These are phyloP conservation scores for Botrytis sinoallii DNA, from an alignment of 2,329 filamentous ascomycete genomes.

Conservation along the genomic window DNA sequence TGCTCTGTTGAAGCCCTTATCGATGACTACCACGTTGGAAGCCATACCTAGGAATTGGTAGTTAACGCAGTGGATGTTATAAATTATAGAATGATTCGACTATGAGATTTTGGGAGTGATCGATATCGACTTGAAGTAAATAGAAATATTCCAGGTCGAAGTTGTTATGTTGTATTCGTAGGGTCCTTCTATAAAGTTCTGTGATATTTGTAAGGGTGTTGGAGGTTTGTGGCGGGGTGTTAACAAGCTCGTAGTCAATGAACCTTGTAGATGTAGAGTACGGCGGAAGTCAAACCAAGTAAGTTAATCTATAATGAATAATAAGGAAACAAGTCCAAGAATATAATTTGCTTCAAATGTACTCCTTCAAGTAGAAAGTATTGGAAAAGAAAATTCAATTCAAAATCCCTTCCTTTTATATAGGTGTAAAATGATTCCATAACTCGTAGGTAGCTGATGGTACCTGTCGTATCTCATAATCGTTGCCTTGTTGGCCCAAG, in stretches of 20 bases:
- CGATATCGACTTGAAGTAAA: background rate
- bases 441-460: background rate
- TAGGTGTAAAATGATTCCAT: background rate
- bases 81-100: background rate
- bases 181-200: conserved; percentile 31
- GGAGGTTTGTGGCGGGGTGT: conserved; percentile 32
- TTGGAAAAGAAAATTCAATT: background rate
- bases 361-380: too few relatives aligned
- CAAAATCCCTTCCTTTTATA: background rate
- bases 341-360: background rate
- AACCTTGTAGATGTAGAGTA: background rate
- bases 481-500: conserved; percentile 36
- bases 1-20: conserved; percentile 71
- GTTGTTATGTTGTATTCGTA: background rate
- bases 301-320: background rate
- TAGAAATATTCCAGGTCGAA: background rate
- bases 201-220: conserved; percentile 30
- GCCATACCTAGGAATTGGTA: conserved; percentile 56
- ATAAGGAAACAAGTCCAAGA: background rate
- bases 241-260: background rate
- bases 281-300: background rate
- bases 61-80: background rate
- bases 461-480: conserved; percentile 14
- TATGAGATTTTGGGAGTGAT: background rate
- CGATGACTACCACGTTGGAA: conserved; percentile 83